These are phyloP conservation scores for Millerozyma acaciae DNA, from an alignment of 805 yeast species.

Conservation along the genomic window DNA sequence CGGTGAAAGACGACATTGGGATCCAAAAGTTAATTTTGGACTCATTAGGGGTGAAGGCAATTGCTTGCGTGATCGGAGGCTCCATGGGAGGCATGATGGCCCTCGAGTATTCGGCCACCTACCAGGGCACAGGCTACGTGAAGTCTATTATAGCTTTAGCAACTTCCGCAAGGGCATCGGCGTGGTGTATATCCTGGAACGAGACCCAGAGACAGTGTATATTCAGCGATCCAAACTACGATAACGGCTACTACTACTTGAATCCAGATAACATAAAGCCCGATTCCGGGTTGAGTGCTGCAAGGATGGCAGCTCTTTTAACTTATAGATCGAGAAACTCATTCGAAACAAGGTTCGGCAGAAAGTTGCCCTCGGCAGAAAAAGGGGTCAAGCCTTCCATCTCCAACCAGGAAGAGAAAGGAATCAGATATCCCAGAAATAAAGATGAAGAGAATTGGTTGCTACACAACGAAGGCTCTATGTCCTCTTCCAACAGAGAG, in stretches of 20 bases:
- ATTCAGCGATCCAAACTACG: slow-evolving; percentile 89
- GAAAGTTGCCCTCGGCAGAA: slow-evolving; percentile 43
- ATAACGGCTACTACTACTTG: slow-evolving; percentile 79
- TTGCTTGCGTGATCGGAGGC: slow-evolving; percentile 91
- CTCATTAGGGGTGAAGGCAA: slow-evolving; percentile 67
- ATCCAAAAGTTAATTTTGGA: slow-evolving; percentile 78
- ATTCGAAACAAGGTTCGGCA: slow-evolving; percentile 88
- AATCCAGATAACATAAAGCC: slow-evolving; percentile 67
- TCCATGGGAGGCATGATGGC: slow-evolving; percentile 99
- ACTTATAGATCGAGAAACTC: slow-evolving; percentile 92
- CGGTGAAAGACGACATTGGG: slow-evolving; percentile 88
- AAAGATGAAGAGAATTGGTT: slow-evolving; percentile 73
- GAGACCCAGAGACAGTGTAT: slow-evolving; percentile 97
- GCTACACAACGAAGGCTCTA: slow-evolving; percentile 82
- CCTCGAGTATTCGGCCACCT: slow-evolving; percentile 71
- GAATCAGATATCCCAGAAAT: slow-evolving; percentile 40
- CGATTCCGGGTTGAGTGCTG: slow-evolving; percentile 83
- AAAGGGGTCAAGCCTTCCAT: not conserved
- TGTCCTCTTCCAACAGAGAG: slow-evolving; percentile 10
- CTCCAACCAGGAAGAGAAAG: slow-evolving; percentile 12
- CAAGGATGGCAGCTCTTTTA: slow-evolving; percentile 92
- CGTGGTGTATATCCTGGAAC: slow-evolving; percentile 99
- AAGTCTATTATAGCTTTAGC: slow-evolving; percentile 77
- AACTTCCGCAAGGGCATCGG: slow-evolving; percentile 90
- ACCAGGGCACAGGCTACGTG: slow-evolving; percentile 64